phyloP scores from a whole-genome alignment of 2,329 filamentous ascomycete species.

The Zymoseptoria brevis region DNA sequence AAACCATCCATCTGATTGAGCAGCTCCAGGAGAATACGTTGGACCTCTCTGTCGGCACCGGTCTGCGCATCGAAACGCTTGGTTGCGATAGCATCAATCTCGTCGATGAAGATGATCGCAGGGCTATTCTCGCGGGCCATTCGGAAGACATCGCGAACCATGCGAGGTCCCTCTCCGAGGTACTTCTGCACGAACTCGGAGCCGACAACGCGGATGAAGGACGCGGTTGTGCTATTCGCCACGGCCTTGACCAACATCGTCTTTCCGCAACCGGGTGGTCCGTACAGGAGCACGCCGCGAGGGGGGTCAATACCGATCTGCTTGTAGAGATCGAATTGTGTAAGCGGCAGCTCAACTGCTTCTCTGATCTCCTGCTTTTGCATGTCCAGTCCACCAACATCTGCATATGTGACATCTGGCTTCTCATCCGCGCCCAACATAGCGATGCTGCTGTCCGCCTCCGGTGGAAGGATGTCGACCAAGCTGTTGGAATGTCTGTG shows the following conservation, averaged over 20 bases:
- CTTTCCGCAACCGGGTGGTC: slow-evolving; percentile 91
- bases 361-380: slow-evolving; percentile 99
- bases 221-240: slow-evolving; percentile 94
- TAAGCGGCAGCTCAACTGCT: slow-evolving; percentile 91
- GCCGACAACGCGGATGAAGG: slow-evolving; percentile 95
- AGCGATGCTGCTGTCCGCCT: slow-evolving; percentile 96
- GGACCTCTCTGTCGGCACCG: slow-evolving; percentile 93
- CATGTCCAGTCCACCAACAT: slow-evolving; percentile 97
- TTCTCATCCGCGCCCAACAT: slow-evolving; percentile 97
- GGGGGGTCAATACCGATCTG: slow-evolving; percentile 99
- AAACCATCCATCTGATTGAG: slow-evolving; percentile 99
- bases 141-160: slow-evolving; percentile 97
- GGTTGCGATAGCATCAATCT: slow-evolving; percentile 97
- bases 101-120: slow-evolving; percentile 98
- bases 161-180: slow-evolving; percentile 90
- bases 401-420: slow-evolving; percentile 94
- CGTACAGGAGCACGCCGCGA: slow-evolving; percentile 90
- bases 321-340: slow-evolving; percentile 97
- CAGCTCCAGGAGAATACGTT: slow-evolving; percentile 93
- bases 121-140: slow-evolving; percentile 99
- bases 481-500: slow-evolving; percentile 98
- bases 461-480: slow-evolving; percentile 96
- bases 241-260: slow-evolving; percentile 98
- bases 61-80: slow-evolving; percentile 99
- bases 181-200: slow-evolving; percentile 99